Evolutionary conservation across 345 rosid species (phyloP).

Genomic region (Cardamine resedifolia): DNA sequence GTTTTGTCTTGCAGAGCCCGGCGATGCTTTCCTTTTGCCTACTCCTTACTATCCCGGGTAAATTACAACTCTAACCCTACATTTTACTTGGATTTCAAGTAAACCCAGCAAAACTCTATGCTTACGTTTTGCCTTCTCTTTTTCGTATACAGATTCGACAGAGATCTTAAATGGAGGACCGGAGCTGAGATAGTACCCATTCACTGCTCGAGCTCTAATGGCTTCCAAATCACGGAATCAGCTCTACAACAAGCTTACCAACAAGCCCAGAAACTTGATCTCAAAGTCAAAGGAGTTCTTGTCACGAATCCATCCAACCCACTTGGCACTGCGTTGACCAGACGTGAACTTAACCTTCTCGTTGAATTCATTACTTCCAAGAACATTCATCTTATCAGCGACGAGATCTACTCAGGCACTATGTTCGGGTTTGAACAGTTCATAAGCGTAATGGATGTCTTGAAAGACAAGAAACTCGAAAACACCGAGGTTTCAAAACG

Average conservation of each 20-base stretch:
- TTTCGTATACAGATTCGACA: conserved; percentile 55
- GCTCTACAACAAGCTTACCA: conserved; percentile 69
- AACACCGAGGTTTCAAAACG: conserved; percentile 50
- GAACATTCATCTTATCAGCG: conserved; percentile 69
- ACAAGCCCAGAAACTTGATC: conserved; percentile 57
- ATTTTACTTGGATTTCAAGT: conserved; percentile 36
- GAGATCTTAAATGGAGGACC: conserved; percentile 76
- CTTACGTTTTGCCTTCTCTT: conserved; percentile 29
- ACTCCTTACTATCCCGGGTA: conserved; percentile 90
- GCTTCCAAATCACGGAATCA: conserved; percentile 55
- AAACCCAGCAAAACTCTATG: not conserved
- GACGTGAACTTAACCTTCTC: conserved; percentile 63
- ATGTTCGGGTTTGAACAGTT: conserved; percentile 68
- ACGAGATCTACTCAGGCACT: conserved; percentile 82
- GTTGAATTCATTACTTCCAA: conserved; percentile 58
- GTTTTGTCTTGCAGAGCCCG: conserved; percentile 72
- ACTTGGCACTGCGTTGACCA: conserved; percentile 63
- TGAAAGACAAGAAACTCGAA: conserved; percentile 53
- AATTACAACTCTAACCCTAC: conserved; percentile 21
- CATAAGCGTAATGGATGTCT: conserved; percentile 63
- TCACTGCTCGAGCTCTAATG: conserved; percentile 56
- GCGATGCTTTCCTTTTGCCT: conserved; percentile 81
- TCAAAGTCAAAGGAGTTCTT: conserved; percentile 74
- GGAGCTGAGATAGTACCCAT: conserved; percentile 63
- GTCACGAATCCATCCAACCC: conserved; percentile 88